These are phyloP conservation scores for Pisolithus sp. DNA, from an alignment of 768 basidiomycete genomes.

Conservation along the genomic window DNA sequence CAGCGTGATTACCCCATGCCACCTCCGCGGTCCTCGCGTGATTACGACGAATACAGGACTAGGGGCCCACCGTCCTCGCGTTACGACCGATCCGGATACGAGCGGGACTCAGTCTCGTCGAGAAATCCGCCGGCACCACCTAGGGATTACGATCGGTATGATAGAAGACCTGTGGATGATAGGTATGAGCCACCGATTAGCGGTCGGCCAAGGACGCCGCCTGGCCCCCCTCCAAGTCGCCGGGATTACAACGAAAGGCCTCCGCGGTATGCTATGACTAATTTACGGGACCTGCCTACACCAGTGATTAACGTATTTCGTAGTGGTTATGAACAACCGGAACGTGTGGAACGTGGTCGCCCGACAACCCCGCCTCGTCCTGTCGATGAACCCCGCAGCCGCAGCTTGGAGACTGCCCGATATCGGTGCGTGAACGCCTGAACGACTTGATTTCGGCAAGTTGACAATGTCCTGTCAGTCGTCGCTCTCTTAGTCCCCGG, in stretches of 20 bases:
- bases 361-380: constrained; percentile 47
- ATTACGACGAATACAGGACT: constrained; percentile 64
- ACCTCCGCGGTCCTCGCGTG: constrained; percentile 44
- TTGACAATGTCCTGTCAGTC: constrained; percentile 32
- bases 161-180: constrained; percentile 42
- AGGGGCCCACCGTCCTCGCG: constrained; percentile 48
- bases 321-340: constrained; percentile 17
- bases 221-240: constrained; percentile 47
- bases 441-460: constrained; percentile 1
- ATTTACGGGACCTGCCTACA: not conserved
- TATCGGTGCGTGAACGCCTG: constrained; percentile 28
- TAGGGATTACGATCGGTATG: constrained; percentile 59
- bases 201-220: constrained; percentile 47
- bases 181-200: constrained; percentile 27
- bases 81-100: constrained; percentile 44
- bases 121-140: constrained; percentile 38
- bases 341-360: constrained; percentile 36
- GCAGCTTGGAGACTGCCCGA: constrained; percentile 35
- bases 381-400: constrained; percentile 46
- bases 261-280: constrained; percentile 39
- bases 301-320: not conserved
- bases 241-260: constrained; percentile 64
- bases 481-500: constrained; percentile 67
- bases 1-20: constrained; percentile 58
- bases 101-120: constrained; percentile 46